Evolutionary conservation across 1,139 yeast species (phyloP), one percentile per base, ranked within the genome.

Genomic region (Insectozyma bohioensis): DNA sequence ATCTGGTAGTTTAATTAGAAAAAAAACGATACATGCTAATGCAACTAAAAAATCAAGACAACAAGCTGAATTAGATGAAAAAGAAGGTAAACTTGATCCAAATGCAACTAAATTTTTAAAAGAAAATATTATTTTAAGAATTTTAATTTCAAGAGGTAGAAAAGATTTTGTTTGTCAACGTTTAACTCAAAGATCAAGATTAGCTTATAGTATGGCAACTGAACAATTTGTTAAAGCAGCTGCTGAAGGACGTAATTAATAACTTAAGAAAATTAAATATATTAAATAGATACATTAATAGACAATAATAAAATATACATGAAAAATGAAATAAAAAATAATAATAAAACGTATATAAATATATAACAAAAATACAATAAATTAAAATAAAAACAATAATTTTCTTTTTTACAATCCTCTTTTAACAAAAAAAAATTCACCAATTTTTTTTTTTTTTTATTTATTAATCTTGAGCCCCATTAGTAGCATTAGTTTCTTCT

Each of bases 11-110:
- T 53, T 84, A 33, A 79, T 79, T 18, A 62, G 95, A 33, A 71
- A 71, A 31, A 75, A 78, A 41, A 84, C 95, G 0, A 80, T 84
- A 19, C 60, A 72, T 63, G 92, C 90, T 0, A 84, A 82, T 51
- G 83, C 90, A 4, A 81, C 90, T 17, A 71, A 78, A 4, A 69
- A 65, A 28, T 73, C 79, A 2, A 67, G 90, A 45, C 74, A 70
- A 13, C 61, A 66, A 39, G 81, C 80, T 9, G 67, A 63, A 24
- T 56, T 66, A 33, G 79, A 77, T 24, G 67, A 72, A 1, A 61
- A 67, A 16, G 75, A 69, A 26, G 78, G 80, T 0, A 72, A 70
- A 42, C 56, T 76, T 1, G 79, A 75, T 43, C 78, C 78, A 3
- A 62, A 76, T 6, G 68, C 78, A 9, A 78, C 81, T 6, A 77